These are phyloP conservation scores for Ganoderma multipileum DNA, from an alignment of 1,284 basidiomycete species.

Conservation along the genomic window DNA sequence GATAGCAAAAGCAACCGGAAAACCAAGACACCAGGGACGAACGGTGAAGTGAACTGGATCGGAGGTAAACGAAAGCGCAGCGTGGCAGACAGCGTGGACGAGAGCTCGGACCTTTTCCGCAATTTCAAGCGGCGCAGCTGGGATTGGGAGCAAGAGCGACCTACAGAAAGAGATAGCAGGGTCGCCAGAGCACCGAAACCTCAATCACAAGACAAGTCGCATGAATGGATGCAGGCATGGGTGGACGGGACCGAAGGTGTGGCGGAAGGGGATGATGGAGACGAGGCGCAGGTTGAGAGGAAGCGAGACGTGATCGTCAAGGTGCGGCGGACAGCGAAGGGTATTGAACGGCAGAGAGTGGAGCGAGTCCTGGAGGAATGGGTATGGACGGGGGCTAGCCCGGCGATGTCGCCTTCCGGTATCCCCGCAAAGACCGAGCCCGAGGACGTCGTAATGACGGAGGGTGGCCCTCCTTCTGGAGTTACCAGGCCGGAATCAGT, in stretches of 20 bases:
- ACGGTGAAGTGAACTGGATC: conserved; percentile 20
- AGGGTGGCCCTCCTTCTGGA: conserved; percentile 4
- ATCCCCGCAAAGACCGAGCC: conserved; percentile 18
- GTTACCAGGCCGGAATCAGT: conserved; percentile 11
- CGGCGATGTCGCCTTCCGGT: conserved; percentile 11
- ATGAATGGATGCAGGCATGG: conserved; percentile 47
- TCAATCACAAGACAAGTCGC: conserved; percentile 34
- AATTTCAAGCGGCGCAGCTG: conserved; percentile 73
- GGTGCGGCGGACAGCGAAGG: conserved; percentile 59
- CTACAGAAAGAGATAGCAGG: conserved; percentile 48
- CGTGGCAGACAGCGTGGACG: conserved; percentile 43
- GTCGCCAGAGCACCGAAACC: conserved; percentile 45
- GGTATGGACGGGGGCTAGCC: conserved; percentile 51
- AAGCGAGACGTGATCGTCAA: conserved; percentile 61
- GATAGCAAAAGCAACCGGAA: conserved; percentile 53
- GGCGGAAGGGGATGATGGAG: conserved; percentile 44
- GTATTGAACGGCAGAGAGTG: conserved; percentile 73
- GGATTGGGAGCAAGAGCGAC: conserved; percentile 58
- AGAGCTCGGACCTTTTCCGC: conserved; percentile 49
- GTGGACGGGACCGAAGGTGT: conserved; percentile 41
- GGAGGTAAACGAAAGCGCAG: conserved; percentile 63
- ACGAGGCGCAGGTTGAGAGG: conserved; percentile 53
- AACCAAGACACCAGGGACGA: conserved; percentile 35
- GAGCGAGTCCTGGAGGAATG: conserved; percentile 73
- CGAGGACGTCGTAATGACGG: conserved; percentile 17